A percentile compares a stretch with the other conserved stretches of the same genome.
Conservation (phyloP, 495 filamentous ascomycete genomes). For the Jackrogersella multiformis region DNA sequence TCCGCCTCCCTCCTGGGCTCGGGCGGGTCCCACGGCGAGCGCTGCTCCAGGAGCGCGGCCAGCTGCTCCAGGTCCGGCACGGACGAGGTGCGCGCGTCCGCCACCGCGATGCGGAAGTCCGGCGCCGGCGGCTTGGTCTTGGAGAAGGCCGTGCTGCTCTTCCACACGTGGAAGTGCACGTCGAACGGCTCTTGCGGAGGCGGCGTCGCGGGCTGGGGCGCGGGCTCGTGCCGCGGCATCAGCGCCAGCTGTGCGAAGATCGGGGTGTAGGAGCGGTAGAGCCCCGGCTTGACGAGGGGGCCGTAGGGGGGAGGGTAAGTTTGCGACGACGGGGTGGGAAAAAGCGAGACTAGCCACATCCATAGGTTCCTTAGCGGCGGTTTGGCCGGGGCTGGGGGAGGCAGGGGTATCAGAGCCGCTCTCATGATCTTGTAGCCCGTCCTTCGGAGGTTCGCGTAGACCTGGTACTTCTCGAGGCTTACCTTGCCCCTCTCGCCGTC, state of each 20-base stretch:
- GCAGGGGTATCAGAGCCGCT: constrained; percentile 56
- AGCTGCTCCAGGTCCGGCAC: constrained; percentile 80
- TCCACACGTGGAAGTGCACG: constrained; percentile 81
- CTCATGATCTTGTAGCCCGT: constrained; percentile 81
- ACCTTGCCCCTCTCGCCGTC: constrained; percentile 68
- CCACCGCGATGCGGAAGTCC: constrained; percentile 83
- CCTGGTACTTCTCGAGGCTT: constrained; percentile 81
- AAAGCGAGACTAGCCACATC: constrained; percentile 55
- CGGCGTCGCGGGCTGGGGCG: constrained; percentile 40
- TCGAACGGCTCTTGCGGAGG: constrained; percentile 66
- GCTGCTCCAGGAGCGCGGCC: constrained; percentile 68
- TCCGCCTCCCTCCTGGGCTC: constrained; percentile 39
- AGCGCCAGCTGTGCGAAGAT: constrained; percentile 80
- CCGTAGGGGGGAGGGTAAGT: constrained; percentile 55
- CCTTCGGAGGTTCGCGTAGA: constrained; percentile 85
- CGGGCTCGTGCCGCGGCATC: constrained; percentile 77
- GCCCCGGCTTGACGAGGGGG: constrained; percentile 75
- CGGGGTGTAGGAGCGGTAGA: constrained; percentile 80
- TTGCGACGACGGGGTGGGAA: constrained; percentile 27
- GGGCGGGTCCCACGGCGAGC: constrained; percentile 70
- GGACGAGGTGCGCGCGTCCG: constrained; percentile 73
- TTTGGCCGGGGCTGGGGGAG: not conserved
- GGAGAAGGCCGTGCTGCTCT: constrained; percentile 68
- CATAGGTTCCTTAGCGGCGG: constrained; percentile 43
- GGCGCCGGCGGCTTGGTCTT: constrained; percentile 79